phyloP scores from a whole-genome alignment of 371 early-diverging fungal genomes.

The Mucor irregularis region DNA sequence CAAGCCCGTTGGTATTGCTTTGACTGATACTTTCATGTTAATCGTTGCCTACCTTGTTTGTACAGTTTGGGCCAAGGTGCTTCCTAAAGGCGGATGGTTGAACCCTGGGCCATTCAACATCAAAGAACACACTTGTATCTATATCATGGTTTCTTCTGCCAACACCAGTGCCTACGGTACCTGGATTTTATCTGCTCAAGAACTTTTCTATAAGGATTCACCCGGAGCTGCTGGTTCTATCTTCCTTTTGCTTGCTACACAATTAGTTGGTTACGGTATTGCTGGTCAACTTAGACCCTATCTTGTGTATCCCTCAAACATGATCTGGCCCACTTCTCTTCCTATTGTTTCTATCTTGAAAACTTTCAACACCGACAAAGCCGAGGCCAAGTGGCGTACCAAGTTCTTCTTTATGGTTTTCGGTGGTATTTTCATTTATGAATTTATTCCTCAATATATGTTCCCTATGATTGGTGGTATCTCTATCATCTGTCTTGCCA shows the following conservation, averaged over 20 bases:
- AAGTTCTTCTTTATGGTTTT: constrained; percentile 55
- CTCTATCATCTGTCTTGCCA: constrained; percentile 53
- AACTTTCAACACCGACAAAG: constrained; percentile 64
- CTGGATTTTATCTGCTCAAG: constrained; percentile 58
- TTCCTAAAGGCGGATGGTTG: constrained; percentile 35
- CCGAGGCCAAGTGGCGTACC: constrained; percentile 63
- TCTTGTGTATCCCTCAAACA: constrained; percentile 79
- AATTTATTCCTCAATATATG: constrained; percentile 52
- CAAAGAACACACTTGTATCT: constrained; percentile 46
- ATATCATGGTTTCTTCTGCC: constrained; percentile 41
- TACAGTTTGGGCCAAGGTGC: constrained; percentile 28
- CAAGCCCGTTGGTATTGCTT: constrained; percentile 40
- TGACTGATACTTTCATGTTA: constrained; percentile 46
- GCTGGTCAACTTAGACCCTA: constrained; percentile 78
- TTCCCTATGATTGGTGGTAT: constrained; percentile 50
- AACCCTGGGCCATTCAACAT: constrained; percentile 51
- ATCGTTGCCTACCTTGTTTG: constrained; percentile 44
- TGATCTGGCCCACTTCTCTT: constrained; percentile 88
- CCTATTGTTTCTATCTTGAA: constrained; percentile 75
- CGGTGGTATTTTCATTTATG: constrained; percentile 38
- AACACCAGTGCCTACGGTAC: constrained; percentile 46
- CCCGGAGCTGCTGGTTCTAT: constrained; percentile 49
- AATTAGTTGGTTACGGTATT: constrained; percentile 83
- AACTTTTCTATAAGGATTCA: constrained; percentile 49
- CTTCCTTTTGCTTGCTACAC: constrained; percentile 61